These are phyloP conservation scores for Tetramitus jugosus DNA, from an alignment of 208 protist genomes.

Conservation along the genomic window DNA sequence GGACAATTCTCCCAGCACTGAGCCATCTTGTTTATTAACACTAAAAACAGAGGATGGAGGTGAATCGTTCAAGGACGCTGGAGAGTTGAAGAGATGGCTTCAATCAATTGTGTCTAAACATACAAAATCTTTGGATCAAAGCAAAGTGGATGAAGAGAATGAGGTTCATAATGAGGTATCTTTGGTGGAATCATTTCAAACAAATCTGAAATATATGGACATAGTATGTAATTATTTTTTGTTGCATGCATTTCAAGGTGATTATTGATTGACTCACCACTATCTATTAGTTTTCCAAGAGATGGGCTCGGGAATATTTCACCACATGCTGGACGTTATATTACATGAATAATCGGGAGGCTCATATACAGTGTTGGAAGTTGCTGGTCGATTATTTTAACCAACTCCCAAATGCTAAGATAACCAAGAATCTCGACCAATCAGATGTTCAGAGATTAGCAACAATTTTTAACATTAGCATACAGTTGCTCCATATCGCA, in stretches of 20 bases:
- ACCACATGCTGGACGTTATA: background rate
- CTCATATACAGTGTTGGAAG: background rate
- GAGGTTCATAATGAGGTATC: background rate
- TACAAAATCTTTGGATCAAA: background rate
- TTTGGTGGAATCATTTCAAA: too few species aligned
- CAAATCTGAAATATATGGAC: too few species aligned
- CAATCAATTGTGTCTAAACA: background rate
- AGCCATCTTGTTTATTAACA: background rate
- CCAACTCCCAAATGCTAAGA: conserved; percentile 3
- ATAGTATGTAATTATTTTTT: too few species aligned
- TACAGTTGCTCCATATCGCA: conserved; percentile 1
- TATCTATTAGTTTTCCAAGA: background rate
- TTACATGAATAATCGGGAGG: background rate
- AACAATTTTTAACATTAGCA: background rate
- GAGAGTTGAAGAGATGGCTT: background rate
- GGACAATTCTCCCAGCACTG: background rate
- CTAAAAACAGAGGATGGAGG: background rate
- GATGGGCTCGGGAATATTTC: background rate
- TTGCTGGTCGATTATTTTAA: conserved; percentile 10
- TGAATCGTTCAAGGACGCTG: background rate
- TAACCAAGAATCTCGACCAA: background rate
- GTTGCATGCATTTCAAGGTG: too few species aligned
- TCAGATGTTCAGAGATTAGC: background rate
- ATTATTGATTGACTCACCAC: background rate
- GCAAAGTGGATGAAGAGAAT: background rate